Conservation (phyloP, 768 basidiomycete genomes). For the Suillus hirtellus region DNA sequence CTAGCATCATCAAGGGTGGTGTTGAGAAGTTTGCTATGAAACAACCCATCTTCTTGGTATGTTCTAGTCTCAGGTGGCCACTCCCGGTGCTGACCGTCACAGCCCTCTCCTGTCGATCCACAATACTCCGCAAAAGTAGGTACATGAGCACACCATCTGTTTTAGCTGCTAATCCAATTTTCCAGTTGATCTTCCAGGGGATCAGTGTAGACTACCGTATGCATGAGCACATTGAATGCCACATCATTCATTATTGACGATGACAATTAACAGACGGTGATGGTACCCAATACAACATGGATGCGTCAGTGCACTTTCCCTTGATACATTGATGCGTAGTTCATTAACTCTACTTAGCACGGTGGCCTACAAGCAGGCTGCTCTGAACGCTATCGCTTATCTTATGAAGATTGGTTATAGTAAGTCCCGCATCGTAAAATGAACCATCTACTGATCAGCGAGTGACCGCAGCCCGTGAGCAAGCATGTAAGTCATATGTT, state of each 20-base stretch:
- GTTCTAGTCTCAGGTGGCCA: slow-evolving; percentile 12
- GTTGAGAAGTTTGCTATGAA: slow-evolving; percentile 72
- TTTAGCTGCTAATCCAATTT: slow-evolving; percentile 6
- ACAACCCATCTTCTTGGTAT: slow-evolving; percentile 73
- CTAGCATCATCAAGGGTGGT: slow-evolving; percentile 73
- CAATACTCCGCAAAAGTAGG: slow-evolving; percentile 66
- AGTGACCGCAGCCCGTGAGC: slow-evolving; percentile 60
- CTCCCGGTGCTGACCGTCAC: slow-evolving; percentile 4
- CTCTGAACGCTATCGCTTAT: slow-evolving; percentile 73
- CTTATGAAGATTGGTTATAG: slow-evolving; percentile 72
- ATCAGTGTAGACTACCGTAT: slow-evolving; percentile 70
- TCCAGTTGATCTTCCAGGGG: slow-evolving; percentile 70
- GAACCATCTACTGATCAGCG: not conserved
- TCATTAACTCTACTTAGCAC: slow-evolving; percentile 41
- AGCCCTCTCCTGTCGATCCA: slow-evolving; percentile 78
- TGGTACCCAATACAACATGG: slow-evolving; percentile 78
- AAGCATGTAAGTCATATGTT: slow-evolving; percentile 52
- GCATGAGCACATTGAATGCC: slow-evolving; percentile 21
- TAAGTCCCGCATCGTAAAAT: slow-evolving; percentile 33
- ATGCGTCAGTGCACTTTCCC: slow-evolving; percentile 48
- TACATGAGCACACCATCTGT: not conserved
- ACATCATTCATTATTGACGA: slow-evolving; percentile 8
- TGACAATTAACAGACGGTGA: slow-evolving; percentile 51
- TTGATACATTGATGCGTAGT: not conserved
- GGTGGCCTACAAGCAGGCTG: slow-evolving; percentile 80